Base-by-base conservation (phyloP, 306 rosid genomes). In the Ziziphus jujuba region DNA sequence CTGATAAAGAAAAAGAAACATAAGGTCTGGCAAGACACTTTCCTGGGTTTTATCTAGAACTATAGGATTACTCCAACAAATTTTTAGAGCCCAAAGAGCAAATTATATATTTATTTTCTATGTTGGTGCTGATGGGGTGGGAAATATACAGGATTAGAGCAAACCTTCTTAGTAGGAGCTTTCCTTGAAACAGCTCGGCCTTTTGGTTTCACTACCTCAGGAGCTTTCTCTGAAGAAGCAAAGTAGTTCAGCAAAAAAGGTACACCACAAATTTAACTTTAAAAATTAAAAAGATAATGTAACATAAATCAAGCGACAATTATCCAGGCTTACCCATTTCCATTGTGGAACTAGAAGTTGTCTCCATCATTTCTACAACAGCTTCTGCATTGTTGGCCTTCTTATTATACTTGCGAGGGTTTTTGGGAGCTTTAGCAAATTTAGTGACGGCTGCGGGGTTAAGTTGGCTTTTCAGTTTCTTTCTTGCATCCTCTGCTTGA, bases 321-420 rank as follows among this genome's bases (percentile, higher is more conserved):
- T 4, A n/a, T 69, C 54, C 14, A 51, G 33, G 66, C 81, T 20
- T 83, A 93, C 98, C 98, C 9, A 82, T 65, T 65, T 93, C 95
- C 85, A 77, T 83, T 16, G 88, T 71, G 63, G 87, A 73, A 60
- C 72, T 70, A 43, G 80, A 63, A 34, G 60, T 38, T 31, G 68
- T 76, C 54, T 77, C 72, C 54, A 35, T 43, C 28, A 63, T 73
- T 56, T 84, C 95, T 9, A 69, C 60, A 53, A 71, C 80, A 9
- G 86, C 66, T 57, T 86, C 96, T 33, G 65, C 84, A 72, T 49
- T 75, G 67, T 63, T 78, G 48, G 81, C 70, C 72, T 91, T 88
- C 75, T 88, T 86, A n/a, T 51, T 73, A 71, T 84, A 77, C 80
- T 91, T 93, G 10, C 90, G 88, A 13, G 89, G 87, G 64, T 67